A percentile compares a stretch with the other conserved stretches of the same genome.
phyloP scores from a whole-genome alignment of 2,329 filamentous ascomycete species.

The Alternaria tenuissima region DNA sequence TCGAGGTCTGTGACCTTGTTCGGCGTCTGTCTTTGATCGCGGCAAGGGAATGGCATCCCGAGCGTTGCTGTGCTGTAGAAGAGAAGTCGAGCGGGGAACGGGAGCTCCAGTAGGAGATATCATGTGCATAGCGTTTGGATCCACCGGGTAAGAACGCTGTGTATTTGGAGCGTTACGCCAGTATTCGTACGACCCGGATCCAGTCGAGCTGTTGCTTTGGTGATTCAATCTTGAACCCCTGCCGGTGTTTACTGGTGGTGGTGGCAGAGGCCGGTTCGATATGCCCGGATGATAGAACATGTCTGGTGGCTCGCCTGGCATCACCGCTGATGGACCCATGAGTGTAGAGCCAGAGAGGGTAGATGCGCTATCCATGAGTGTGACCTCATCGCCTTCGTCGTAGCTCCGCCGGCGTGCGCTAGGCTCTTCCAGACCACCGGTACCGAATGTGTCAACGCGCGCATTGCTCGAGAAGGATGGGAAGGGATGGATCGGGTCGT shows the following conservation, averaged over 20 bases:
- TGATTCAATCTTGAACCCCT: conserved; percentile 53
- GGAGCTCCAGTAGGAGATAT: conserved; percentile 41
- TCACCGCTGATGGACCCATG: conserved; percentile 40
- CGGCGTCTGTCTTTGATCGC: conserved; percentile 92
- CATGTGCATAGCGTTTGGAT: conserved; percentile 44
- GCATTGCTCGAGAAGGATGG: conserved; percentile 66
- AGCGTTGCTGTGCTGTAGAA: conserved; percentile 82
- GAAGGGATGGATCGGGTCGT: conserved; percentile 65
- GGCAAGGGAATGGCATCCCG: conserved; percentile 83
- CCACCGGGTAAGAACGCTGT: conserved; percentile 43
- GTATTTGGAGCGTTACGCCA: conserved; percentile 46
- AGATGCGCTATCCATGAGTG: conserved; percentile 51
- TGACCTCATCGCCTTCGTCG: conserved; percentile 86
- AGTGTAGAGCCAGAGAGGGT: conserved; percentile 36
- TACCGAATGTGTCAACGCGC: conserved; percentile 85
- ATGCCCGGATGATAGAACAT: conserved; percentile 94
- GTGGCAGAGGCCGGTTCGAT: conserved; percentile 66
- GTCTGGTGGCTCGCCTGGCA: conserved; percentile 74
- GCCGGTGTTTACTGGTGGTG: conserved; percentile 68
- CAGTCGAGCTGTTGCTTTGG: conserved; percentile 42
- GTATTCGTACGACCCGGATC: conserved; percentile 57
- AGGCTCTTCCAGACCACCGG: conserved; percentile 85
- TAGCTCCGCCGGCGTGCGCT: conserved; percentile 79
- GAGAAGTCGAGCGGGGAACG: conserved; percentile 62
- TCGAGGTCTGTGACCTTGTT: conserved; percentile 61